Base-by-base conservation (phyloP, 768 basidiomycete genomes). In the Phaffia tasmanica region DNA sequence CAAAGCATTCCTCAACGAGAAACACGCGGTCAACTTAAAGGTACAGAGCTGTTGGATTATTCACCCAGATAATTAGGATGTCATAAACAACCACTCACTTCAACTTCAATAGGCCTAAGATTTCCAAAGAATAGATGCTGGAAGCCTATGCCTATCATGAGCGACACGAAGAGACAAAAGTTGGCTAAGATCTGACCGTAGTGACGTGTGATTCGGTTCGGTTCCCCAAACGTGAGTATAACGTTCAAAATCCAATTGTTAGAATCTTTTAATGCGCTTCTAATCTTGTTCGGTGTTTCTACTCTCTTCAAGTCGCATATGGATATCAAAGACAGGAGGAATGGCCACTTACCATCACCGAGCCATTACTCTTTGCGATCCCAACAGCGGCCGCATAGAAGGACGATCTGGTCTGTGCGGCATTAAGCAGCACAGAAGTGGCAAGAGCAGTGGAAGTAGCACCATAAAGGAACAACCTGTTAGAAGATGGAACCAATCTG, bases 371-470 rank as follows among this genome's bases (percentile, higher is more conserved):
- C 78, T 87, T 88, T 5, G 89, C 87, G n/a, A 99, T 82, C 73
- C 86, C 87, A 2, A 99, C 89, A 35, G 89, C 84, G 3, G 94
- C 86, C 19, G 92, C 86, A 75, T 93, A 99, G 78, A 97, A 97
- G 79, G 92, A 95, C 72, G 85, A 85, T 72, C 93, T 82, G 62
- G 82, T 85, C 72, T 84, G 82, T 73, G 91, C 81, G 15, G 91
- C 91, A 76, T 87, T 89, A 58, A 81, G 77, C 68, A 97, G 81
- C 30, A 88, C 86, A 23, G 82, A 84, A 0, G 81, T 82, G 50
- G 92, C 84, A 0, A 88, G 83, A 30, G 83, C 70, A 57, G 84
- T 78, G 32, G 90, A 92, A 65, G 85, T 72, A 16, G 84, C 64
- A 42, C 81, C 79, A 73, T 97, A 95, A 55, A 88, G 74, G 30